Percentiles rank a stretch among this genome's conserved stretches.
phyloP scores from a whole-genome alignment of 257 asterid species.

The Vinca minor region DNA sequence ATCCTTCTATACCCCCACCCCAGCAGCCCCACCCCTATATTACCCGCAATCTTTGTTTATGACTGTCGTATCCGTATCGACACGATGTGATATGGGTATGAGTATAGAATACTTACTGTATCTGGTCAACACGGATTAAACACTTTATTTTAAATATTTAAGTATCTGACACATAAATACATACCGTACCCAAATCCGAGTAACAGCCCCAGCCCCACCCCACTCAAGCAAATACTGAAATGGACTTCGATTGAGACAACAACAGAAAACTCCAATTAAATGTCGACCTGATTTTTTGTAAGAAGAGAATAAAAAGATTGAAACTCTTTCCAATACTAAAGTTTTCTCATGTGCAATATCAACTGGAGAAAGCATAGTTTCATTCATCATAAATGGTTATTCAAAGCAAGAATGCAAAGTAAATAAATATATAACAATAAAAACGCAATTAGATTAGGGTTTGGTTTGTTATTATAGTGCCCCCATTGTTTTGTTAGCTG shows the following conservation, averaged over 20 bases:
- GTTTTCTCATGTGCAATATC: background rate
- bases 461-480: background rate
- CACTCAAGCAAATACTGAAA: background rate
- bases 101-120: too few species aligned
- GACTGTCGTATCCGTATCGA: too few species aligned
- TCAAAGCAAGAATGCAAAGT: background rate
- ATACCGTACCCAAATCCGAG: too few species aligned
- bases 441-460: background rate
- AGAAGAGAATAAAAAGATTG: too few species aligned
- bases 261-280: background rate
- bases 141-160: too few species aligned
- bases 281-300: too few species aligned
- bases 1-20: background rate
- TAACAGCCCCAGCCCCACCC: background rate
- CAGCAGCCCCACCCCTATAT: background rate
- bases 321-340: too few species aligned
- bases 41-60: too few species aligned
- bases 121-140: too few species aligned
- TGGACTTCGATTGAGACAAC: background rate
- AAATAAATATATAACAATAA: background rate
- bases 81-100: too few species aligned
- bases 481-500: background rate
- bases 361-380: background rate
- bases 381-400: too few species aligned
- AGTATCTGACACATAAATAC: too few species aligned